Base-by-base conservation (phyloP, 2,329 filamentous ascomycete genomes). In the Pseudogymnoascus sp. region DNA sequence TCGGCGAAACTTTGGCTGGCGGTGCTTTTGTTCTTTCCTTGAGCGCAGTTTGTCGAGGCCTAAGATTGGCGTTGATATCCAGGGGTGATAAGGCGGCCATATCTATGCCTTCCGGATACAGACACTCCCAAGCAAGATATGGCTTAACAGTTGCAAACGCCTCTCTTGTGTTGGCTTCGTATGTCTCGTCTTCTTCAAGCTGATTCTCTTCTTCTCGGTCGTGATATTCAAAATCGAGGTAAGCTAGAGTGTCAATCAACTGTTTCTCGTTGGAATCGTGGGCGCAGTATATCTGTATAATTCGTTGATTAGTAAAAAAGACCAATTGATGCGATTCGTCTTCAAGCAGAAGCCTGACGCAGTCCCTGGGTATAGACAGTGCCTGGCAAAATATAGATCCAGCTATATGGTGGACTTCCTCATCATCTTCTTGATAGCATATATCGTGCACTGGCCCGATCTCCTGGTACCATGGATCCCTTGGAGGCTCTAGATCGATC, bases 11-110 rank as follows among this genome's bases (percentile, higher is more conserved):
- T 80, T 84, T 70, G 72, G 73, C 67, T 79, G 79, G 23, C 28
- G 64, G 62, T 15, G 78, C 74, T 71, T 79, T 81, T n/a, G 45
- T 30, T 71, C 82, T 82, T 64, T 78, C 71, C 62, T 83, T 79
- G 59, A 67, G 66, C 10, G 64, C 62, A 58, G 64, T 52, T 57
- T 67, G 65, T 63, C 79, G 77, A 63, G 71, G 66, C 69, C 76
- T 71, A 64, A 80, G 76, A 69, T 82, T 80, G 70, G 79, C 81
- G 71, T 86, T 86, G 64, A 75, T 81, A 75, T 86, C 83, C 71
- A 82, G 77, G 66, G 83, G 83, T 61, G 83, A 84, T 70, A 86
- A 75, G 59, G 83, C 82, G 71, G 86, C 83, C 72, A 83, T 76
- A 66, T 84, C 80, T 69, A 78, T 69, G 67, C 71, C 74, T 63